A percentile compares a stretch with the other conserved stretches of the same genome.
phyloP scores from a whole-genome alignment of 2,329 filamentous ascomycete genomes.

The Talaromyces sp. region DNA sequence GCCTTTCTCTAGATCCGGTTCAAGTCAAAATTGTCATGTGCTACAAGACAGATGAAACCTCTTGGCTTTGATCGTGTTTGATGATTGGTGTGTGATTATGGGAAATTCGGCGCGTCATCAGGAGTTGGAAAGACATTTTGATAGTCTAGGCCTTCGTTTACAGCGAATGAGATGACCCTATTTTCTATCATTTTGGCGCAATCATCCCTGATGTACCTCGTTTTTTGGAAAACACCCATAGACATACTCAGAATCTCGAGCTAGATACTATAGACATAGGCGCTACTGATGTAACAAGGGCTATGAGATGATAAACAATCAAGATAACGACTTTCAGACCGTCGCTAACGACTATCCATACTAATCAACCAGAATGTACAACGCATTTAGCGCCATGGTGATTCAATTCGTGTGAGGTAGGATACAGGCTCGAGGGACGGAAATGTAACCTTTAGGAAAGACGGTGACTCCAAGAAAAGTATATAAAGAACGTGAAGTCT shows the following conservation, averaged over 20 bases:
- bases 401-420: neutral
- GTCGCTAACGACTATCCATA: neutral
- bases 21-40: neutral
- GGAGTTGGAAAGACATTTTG: neutral
- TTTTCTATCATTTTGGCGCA: neutral
- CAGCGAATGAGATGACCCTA: constrained; percentile 1
- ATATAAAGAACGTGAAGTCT: neutral
- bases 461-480: neutral
- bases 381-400: neutral
- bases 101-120: neutral
- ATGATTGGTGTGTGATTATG: neutral
- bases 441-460: neutral
- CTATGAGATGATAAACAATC: constrained; percentile 1
- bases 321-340: constrained; percentile 2
- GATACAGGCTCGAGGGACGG: neutral
- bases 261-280: neutral
- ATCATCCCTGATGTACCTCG: neutral
- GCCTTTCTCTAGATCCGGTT: neutral
- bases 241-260: neutral
- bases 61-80: neutral
- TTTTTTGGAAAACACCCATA: neutral
- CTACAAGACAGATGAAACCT: neutral
- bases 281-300: neutral
- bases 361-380: neutral
- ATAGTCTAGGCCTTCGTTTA: neutral